Evolutionary conservation across 768 basidiomycete species (phyloP).

Genomic region (Hericium coralloides): DNA sequence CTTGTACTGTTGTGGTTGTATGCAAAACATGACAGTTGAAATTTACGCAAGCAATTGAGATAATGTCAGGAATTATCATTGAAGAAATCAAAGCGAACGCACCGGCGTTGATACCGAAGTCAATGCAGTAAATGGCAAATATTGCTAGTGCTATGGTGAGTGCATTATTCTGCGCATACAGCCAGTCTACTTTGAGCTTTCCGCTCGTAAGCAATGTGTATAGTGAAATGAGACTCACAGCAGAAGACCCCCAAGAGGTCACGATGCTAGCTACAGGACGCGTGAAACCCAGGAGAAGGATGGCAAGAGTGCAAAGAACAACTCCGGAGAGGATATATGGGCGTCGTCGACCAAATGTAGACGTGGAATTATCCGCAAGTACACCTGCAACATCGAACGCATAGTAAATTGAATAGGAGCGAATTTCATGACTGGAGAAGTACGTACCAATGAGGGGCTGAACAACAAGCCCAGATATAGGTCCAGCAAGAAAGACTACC

Average conservation of each 20-base stretch:
- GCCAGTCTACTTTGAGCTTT: conserved; percentile 10
- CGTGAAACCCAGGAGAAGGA: conserved; percentile 81
- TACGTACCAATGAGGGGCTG: conserved; percentile 76
- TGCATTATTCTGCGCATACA: conserved; percentile 39
- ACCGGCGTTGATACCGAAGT: conserved; percentile 57
- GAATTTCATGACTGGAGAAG: background rate
- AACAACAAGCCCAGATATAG: conserved; percentile 81
- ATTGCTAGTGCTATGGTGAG: conserved; percentile 77
- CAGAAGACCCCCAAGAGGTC: conserved; percentile 22
- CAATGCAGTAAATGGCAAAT: conserved; percentile 55
- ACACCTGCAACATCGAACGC: conserved; percentile 29
- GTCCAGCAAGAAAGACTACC: conserved; percentile 88
- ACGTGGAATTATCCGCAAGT: conserved; percentile 77
- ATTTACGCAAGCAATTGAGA: background rate
- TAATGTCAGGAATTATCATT: conserved; percentile 26
- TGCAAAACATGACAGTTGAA: background rate
- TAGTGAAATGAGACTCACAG: conserved; percentile 19
- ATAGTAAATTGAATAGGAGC: background rate
- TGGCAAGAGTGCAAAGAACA: conserved; percentile 55
- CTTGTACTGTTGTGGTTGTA: conserved; percentile 49
- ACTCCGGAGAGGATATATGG: conserved; percentile 78
- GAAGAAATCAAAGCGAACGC: background rate
- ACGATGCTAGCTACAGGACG: conserved; percentile 51
- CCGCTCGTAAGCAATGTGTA: background rate
- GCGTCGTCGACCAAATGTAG: conserved; percentile 74